Conservation (phyloP, 148 eudicot genomes). For the Vaccinium macrocarpon region DNA sequence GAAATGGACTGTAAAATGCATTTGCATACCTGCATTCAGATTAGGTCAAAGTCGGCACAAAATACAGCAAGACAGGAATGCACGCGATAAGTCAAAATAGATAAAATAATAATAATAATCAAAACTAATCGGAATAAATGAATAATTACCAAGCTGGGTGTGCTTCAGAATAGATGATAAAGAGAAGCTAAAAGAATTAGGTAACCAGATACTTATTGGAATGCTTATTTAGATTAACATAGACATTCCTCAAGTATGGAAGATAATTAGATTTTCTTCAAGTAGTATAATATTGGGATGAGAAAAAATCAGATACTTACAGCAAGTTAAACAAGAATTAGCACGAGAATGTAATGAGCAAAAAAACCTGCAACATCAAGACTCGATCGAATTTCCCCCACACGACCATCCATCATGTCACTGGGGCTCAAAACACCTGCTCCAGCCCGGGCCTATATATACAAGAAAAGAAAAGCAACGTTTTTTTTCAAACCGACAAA, state of each 20-base stretch:
- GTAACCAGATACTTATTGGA: background rate
- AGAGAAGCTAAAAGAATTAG: background rate
- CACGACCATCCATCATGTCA: slow-evolving; percentile 99
- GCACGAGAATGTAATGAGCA: background rate
- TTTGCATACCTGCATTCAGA: slow-evolving; percentile 77
- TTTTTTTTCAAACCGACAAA: background rate
- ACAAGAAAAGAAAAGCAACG: slow-evolving; percentile 3
- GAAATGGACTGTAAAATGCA: slow-evolving; percentile 92
- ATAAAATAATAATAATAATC: background rate
- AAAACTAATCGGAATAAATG: background rate
- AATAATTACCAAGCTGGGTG: background rate
- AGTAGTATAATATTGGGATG: too few species aligned
- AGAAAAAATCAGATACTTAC: too few species aligned
- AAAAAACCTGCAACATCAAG: slow-evolving; percentile 83
- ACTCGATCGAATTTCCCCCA: slow-evolving; percentile 88
- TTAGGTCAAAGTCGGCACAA: background rate
- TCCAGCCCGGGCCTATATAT: slow-evolving; percentile 87
- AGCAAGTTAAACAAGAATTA: background rate
- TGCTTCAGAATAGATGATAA: background rate
- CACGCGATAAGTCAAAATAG: background rate
- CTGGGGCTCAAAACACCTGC: slow-evolving; percentile 99
- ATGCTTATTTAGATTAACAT: too few species aligned
- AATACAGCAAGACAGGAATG: background rate
- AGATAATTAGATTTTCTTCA: background rate
- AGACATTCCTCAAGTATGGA: too few species aligned